Evolutionary conservation across 2,329 filamentous ascomycete species (phyloP), one percentile per base, ranked within the genome.

Genomic region (Nigrospora osmanthi): DNA sequence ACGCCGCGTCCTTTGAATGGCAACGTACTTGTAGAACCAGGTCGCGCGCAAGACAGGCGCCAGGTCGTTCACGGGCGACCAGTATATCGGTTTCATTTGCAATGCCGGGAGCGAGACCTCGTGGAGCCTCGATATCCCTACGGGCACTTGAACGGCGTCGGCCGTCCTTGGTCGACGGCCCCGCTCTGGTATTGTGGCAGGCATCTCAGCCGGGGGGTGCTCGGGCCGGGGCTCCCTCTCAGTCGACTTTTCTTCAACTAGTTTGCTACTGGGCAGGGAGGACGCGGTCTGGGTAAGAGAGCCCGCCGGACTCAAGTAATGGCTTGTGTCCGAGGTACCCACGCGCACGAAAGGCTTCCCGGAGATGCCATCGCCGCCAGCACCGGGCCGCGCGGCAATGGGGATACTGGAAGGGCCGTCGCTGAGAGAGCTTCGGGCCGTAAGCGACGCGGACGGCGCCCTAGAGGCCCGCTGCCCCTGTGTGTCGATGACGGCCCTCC

Each of bases 41-140:
- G 91, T 97, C 1, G 87, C 89, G 52, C 93, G 77, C 46, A 85
- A 75, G 2, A 97, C 89, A 33, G 82, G 73, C 7, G 88, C 85
- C 31, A 94, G 78, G 58, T 97, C 93, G 56, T 95, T 89, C 31
- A 97, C 77, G 9, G 93, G 91, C 15, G 85, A 90, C 93, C 93
- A 98, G 61, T 98, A 98, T 48, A 97, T 96, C 0, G 93, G 93
- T 62, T 90, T 88, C 89, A 98, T 95, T 57, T 87, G 76, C 32
- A 95, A 68, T 43, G 78, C 78, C 17, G 91, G 89, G 54, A 97
- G 73, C 47, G 87, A 82, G 1, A 97, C 91, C 57, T 90, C 78
- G 60, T 98, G 91, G 47, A 98, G 71, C 52, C 89, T 79, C n/a
- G 90, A 95, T 6, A 93, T 73, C 0, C 93, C 93, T 1, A 97